These are phyloP conservation scores for Pichia sp. DNA, from an alignment of 1,139 yeast genomes.

Conservation along the genomic window DNA sequence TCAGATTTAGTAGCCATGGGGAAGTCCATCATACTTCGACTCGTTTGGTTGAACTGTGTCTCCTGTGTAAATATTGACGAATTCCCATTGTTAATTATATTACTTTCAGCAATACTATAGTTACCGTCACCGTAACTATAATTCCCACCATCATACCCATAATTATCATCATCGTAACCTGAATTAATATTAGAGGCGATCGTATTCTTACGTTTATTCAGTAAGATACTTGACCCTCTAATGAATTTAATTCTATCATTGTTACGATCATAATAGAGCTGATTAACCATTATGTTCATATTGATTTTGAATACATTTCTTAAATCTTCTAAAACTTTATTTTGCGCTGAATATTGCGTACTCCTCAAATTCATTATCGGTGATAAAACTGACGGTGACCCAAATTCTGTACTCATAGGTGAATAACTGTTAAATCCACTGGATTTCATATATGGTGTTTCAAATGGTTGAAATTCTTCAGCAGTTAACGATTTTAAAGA, in stretches of 20 bases:
- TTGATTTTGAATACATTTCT: constrained; percentile 24
- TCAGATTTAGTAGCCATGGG: constrained; percentile 12
- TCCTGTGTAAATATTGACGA: constrained; percentile 5
- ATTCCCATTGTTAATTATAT: not conserved
- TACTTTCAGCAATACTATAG: not conserved
- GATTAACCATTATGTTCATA: constrained; percentile 21
- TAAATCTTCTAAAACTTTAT: constrained; percentile 22
- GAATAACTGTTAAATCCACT: constrained; percentile 3
- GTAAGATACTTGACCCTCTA: constrained; percentile 13
- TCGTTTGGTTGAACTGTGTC: constrained; percentile 5
- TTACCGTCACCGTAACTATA: not conserved
- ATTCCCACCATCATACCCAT: constrained; percentile 1
- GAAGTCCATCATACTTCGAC: constrained; percentile 10
- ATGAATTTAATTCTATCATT: constrained; percentile 18
- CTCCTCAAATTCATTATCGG: constrained; percentile 14
- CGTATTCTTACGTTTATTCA: constrained; percentile 12
- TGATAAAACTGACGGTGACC: constrained; percentile 19
- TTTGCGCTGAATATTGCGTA: constrained; percentile 8
- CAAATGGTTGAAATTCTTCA: constrained; percentile 1
- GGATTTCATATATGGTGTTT: constrained; percentile 23
- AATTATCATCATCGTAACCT: no score
- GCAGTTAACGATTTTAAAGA: constrained; percentile 1
- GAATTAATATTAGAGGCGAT: constrained; percentile 5
- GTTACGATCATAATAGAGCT: constrained; percentile 22
- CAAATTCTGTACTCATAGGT: constrained; percentile 16